A percentile compares a stretch with the other conserved stretches of the same genome.
These are phyloP conservation scores for Candida odintsovae DNA, from an alignment of 805 yeast species.

Conservation along the genomic window DNA sequence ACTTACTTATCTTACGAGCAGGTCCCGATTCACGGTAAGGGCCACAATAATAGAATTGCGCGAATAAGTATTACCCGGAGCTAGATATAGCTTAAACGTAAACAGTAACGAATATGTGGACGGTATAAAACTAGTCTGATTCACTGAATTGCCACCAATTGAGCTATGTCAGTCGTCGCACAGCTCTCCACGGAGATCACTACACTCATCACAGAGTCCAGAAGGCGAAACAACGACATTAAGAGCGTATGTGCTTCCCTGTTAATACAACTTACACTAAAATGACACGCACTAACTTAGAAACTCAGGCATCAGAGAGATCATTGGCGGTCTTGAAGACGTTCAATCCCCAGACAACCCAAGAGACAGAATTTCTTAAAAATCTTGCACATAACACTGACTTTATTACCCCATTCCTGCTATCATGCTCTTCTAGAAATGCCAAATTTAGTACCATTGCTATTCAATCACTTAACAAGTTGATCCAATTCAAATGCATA, in stretches of 20 bases:
- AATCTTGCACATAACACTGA: slow-evolving; percentile 41
- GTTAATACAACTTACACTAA: too few relatives aligned
- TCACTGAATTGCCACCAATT: background rate
- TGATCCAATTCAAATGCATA: slow-evolving; percentile 50
- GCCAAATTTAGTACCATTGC: slow-evolving; percentile 69
- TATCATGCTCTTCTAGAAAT: slow-evolving; percentile 70
- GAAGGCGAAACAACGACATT: slow-evolving; percentile 65
- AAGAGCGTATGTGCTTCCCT: slow-evolving; percentile 37
- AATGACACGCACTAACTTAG: slow-evolving; percentile 2
- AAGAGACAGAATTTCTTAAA: slow-evolving; percentile 25
- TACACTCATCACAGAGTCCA: slow-evolving; percentile 60
- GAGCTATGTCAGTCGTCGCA: slow-evolving; percentile 37
- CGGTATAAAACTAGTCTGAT: background rate
- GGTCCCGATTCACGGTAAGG: background rate
- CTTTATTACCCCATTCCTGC: slow-evolving; percentile 61
- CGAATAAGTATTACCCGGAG: background rate
- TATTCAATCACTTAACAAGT: slow-evolving; percentile 60
- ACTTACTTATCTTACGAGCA: too few relatives aligned
- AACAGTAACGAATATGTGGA: background rate
- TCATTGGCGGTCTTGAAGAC: slow-evolving; percentile 42
- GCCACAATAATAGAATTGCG: background rate
- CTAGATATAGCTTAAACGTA: background rate
- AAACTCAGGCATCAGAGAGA: slow-evolving; percentile 35
- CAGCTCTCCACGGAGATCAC: slow-evolving; percentile 54
- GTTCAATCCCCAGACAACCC: slow-evolving; percentile 23